Percentiles rank a stretch among this genome's conserved stretches.
These are phyloP conservation scores for Botrytis porri DNA, from an alignment of 2,329 filamentous ascomycete genomes.

Conservation along the genomic window DNA sequence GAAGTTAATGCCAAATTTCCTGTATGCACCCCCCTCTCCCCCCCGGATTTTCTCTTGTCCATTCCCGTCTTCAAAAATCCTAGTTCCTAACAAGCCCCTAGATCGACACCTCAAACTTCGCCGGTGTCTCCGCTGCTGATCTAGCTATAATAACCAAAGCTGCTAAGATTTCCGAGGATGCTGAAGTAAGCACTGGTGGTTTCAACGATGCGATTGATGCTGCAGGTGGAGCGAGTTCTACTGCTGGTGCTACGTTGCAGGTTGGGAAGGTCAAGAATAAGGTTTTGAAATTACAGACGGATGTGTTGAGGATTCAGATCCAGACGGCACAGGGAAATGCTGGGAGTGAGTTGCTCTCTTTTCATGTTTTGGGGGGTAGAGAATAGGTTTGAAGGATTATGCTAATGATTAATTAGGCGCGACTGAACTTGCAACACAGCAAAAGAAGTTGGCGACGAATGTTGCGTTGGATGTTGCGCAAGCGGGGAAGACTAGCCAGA, in stretches of 20 bases:
- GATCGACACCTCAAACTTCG: conserved; percentile 47
- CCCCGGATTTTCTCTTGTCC: not conserved
- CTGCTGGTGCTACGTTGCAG: not conserved
- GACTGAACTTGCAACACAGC: conserved; percentile 46
- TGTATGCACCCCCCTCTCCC: conserved; percentile 37
- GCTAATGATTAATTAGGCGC: conserved; percentile 20
- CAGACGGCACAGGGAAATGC: not conserved
- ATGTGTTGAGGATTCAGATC: not conserved
- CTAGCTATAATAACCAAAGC: conserved; percentile 35
- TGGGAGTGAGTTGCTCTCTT: not conserved
- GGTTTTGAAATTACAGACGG: not conserved
- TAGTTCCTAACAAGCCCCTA: conserved; percentile 25
- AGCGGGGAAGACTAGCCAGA: conserved; percentile 37
- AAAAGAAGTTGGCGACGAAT: conserved; percentile 53
- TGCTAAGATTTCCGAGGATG: conserved; percentile 51
- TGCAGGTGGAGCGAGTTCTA: not conserved
- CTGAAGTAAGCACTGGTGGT: conserved; percentile 45
- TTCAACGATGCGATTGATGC: not conserved
- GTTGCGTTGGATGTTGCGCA: conserved; percentile 41
- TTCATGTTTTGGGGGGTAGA: not conserved
- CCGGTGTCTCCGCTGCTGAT: conserved; percentile 43
- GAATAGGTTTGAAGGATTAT: not conserved
- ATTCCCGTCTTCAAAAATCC: not conserved
- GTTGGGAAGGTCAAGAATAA: not conserved
- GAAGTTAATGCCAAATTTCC: conserved; percentile 55